These are phyloP conservation scores for Phytophthora vignae DNA, from an alignment of 352 stramenopile species.

Conservation along the genomic window DNA sequence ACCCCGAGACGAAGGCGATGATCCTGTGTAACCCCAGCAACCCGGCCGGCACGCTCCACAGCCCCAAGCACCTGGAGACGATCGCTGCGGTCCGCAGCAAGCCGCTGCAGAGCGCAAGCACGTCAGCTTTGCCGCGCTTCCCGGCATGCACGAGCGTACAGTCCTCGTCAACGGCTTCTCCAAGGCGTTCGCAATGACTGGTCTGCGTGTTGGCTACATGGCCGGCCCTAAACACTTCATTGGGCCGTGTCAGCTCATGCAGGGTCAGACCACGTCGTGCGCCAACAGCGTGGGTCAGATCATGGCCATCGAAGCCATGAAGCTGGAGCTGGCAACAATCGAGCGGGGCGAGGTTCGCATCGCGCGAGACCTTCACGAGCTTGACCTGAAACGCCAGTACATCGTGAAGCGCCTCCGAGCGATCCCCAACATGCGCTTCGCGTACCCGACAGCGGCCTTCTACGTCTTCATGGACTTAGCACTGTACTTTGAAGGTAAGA, in stretches of 20 bases:
- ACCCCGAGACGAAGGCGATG: slow-evolving; percentile 83
- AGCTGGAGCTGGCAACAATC: slow-evolving; percentile 75
- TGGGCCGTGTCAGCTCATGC: slow-evolving; percentile 90
- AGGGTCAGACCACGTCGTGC: slow-evolving; percentile 96
- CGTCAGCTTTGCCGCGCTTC: slow-evolving; percentile 73
- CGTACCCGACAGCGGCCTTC: slow-evolving; percentile 93
- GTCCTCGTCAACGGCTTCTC: slow-evolving; percentile 97
- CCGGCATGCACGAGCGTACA: slow-evolving; percentile 91
- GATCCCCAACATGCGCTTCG: slow-evolving; percentile 86
- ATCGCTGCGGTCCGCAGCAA: slow-evolving; percentile 61
- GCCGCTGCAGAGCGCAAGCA: slow-evolving; percentile 58
- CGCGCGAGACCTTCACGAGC: slow-evolving; percentile 45
- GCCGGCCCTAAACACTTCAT: slow-evolving; percentile 78
- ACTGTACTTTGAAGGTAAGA: slow-evolving; percentile 70
- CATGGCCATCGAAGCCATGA: slow-evolving; percentile 90
- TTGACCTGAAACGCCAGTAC: slow-evolving; percentile 91
- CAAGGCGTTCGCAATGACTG: slow-evolving; percentile 97
- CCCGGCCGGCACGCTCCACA: slow-evolving; percentile 89
- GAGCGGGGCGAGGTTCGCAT: slow-evolving; percentile 57
- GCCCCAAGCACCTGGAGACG: slow-evolving; percentile 54
- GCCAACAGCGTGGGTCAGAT: slow-evolving; percentile 93
- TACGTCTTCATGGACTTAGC: slow-evolving; percentile 95
- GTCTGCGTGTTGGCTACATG: slow-evolving; percentile 93
- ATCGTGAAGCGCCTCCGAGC: slow-evolving; percentile 77
- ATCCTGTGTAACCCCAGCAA: slow-evolving; percentile 98